Conservation (phyloP, 331 rosid species). For the Quercus lobata region DNA sequence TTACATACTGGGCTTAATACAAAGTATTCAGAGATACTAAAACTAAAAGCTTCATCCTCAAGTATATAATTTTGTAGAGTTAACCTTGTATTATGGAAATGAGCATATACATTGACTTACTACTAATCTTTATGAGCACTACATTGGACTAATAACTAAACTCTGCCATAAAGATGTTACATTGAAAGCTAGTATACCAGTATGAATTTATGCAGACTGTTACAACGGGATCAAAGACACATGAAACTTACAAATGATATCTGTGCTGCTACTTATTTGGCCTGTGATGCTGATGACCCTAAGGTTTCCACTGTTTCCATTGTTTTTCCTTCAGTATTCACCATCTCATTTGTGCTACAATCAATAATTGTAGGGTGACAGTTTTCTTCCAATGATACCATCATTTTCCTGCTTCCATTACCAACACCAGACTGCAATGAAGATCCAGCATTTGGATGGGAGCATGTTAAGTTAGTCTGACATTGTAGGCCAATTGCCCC, state of each 20-base stretch:
- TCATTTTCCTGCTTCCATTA: slow-evolving; percentile 13
- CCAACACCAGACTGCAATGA: slow-evolving; percentile 27
- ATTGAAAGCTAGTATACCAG: too few species aligned
- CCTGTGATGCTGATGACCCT: slow-evolving; percentile 32
- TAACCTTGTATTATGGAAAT: neutral
- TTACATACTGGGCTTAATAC: neutral
- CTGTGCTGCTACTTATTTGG: slow-evolving; percentile 11
- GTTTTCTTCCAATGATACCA: slow-evolving; percentile 25
- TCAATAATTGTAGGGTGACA: slow-evolving; percentile 28
- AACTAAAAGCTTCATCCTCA: neutral
- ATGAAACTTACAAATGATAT: slow-evolving; percentile 25
- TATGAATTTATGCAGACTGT: neutral
- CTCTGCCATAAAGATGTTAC: too few species aligned
- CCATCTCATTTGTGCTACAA: slow-evolving; percentile 32
- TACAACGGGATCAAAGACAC: neutral
- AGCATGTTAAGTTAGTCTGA: slow-evolving; percentile 32
- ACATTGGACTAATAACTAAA: too few species aligned
- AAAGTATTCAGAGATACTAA: neutral
- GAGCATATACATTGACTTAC: neutral
- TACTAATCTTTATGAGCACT: neutral
- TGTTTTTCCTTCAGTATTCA: slow-evolving; percentile 28
- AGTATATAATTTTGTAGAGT: neutral
- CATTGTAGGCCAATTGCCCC: slow-evolving; percentile 19
- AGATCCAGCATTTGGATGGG: slow-evolving; percentile 34
- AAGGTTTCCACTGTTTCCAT: slow-evolving; percentile 23